Percentiles rank a stretch among this genome's conserved stretches.
Conservation (phyloP, 2,329 filamentous ascomycete genomes). For the Xylaria hypoxylon region DNA sequence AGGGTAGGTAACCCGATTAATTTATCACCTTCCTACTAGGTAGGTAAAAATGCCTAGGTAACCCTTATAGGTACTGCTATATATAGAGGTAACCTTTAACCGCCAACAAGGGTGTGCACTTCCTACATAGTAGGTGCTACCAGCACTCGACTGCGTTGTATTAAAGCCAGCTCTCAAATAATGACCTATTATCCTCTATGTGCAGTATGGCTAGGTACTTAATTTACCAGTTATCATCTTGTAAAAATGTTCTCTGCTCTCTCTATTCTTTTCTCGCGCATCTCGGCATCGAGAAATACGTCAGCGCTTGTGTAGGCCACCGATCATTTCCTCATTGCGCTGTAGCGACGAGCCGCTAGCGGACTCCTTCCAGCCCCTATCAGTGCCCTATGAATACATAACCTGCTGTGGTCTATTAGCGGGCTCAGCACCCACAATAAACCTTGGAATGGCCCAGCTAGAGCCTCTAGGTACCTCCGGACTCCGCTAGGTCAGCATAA, state of each 20-base stretch:
- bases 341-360: conserved; percentile 3
- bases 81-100: background rate
- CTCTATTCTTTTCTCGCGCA: background rate
- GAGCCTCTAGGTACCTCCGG: background rate
- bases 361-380: conserved; percentile 8
- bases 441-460: conserved; percentile 1
- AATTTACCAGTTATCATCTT: background rate
- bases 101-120: conserved; percentile 8
- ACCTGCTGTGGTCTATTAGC: conserved; percentile 8
- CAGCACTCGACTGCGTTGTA: background rate
- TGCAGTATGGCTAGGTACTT: no score
- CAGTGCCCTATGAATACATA: no score
- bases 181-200: background rate
- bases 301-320: background rate
- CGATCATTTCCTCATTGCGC: conserved; percentile 4
- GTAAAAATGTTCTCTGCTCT: no score
- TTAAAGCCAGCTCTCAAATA: background rate
- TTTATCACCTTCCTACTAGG: no score
- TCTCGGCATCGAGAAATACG: conserved; percentile 10
- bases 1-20: no score
- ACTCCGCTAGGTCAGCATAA: conserved; percentile 51
- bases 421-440: conserved; percentile 22
- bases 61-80: no score
- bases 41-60: no score
- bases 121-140: no score